A percentile compares a stretch with the other conserved stretches of the same genome.
These are phyloP conservation scores for Boeremia exigua DNA, from an alignment of 2,329 filamentous ascomycete genomes.

Conservation along the genomic window DNA sequence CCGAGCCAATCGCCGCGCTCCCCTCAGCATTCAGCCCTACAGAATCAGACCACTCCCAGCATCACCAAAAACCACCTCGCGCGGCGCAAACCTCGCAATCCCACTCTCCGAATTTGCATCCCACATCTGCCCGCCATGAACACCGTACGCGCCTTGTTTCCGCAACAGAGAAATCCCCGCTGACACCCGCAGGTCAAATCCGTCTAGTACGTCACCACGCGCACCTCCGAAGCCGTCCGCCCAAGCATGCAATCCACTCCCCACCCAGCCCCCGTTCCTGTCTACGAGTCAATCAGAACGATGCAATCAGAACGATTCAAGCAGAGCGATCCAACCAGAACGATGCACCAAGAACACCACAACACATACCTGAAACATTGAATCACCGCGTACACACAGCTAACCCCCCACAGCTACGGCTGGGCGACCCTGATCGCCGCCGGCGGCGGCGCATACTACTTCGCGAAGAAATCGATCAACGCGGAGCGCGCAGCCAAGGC, in stretches of 20 bases:
- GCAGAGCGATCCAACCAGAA: no score
- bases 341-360: no score
- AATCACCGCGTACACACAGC: no score
- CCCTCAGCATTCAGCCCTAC: conserved; percentile 18
- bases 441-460: conserved; percentile 91
- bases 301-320: no score
- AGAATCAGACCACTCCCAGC: conserved; percentile 43
- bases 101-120: background rate
- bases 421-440: conserved; percentile 87
- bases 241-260: no score
- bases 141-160: conserved; percentile 54
- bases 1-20: conserved; percentile 21
- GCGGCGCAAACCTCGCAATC: background rate
- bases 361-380: no score
- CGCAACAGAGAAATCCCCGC: background rate
- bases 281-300: no score
- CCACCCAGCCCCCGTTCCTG: no score
- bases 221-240: no score
- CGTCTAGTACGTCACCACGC: conserved; percentile 59
- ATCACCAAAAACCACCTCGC: conserved; percentile 17
- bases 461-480: conserved; percentile 94
- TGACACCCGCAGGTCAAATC: conserved; percentile 59
- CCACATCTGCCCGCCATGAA: conserved; percentile 52
- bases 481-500: conserved; percentile 79
- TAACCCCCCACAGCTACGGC: conserved; percentile 69